Evolutionary conservation across 2,329 filamentous ascomycete genomes (phyloP).

Genomic region (Colletotrichum costaricense): DNA sequence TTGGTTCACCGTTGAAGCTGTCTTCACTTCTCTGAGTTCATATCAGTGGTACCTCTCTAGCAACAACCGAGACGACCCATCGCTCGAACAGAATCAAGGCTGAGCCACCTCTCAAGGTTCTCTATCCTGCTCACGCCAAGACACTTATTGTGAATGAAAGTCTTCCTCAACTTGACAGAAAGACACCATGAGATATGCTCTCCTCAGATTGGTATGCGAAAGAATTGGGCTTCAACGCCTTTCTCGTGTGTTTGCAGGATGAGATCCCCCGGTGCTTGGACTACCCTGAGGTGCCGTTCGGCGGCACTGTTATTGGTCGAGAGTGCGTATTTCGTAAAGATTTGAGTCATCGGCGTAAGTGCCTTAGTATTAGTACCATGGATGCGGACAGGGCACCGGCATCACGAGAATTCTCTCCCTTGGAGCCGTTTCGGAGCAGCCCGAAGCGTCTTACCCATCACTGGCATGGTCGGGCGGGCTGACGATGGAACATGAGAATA

Average conservation of each 20-base stretch:
- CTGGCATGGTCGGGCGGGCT: constrained; percentile 6
- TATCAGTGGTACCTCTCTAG: constrained; percentile 10
- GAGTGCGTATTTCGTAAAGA: not conserved
- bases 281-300: not conserved
- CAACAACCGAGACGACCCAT: not conserved
- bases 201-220: not conserved
- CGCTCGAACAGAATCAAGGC: not conserved
- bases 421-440: not conserved
- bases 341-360: constrained; percentile 20
- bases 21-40: not conserved
- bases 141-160: not conserved
- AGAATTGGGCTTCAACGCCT: not conserved
- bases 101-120: not conserved
- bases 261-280: not conserved
- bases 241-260: not conserved
- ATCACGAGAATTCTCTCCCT: constrained; percentile 1
- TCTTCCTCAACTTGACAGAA: not conserved
- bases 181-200: not conserved
- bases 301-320: constrained; percentile 7
- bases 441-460: not conserved
- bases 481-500: constrained; percentile 9
- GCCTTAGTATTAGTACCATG: not conserved
- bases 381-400: not conserved
- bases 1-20: not conserved
- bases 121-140: constrained; percentile 14